A percentile compares a stretch with the other conserved stretches of the same genome.
These are phyloP conservation scores for Fusarium sublunatum DNA, from an alignment of 2,329 filamentous ascomycete genomes.

Conservation along the genomic window DNA sequence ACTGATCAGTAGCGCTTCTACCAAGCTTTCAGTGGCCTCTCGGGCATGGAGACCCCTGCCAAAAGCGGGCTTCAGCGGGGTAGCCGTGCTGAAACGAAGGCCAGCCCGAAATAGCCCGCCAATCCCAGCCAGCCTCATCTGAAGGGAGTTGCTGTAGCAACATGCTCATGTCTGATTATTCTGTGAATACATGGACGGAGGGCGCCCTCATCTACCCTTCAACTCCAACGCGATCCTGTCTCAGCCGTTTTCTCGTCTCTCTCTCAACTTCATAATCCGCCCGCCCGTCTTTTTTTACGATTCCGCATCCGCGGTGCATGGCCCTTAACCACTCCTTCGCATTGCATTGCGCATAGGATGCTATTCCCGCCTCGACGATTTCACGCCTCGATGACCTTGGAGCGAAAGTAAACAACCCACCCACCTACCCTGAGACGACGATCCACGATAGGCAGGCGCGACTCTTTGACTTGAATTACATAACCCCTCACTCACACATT, in stretches of 20 bases:
- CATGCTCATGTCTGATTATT: slow-evolving; percentile 14
- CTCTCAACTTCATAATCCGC: slow-evolving; percentile 27
- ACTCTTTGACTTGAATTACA: slow-evolving; percentile 10
- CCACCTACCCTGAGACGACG: slow-evolving; percentile 26
- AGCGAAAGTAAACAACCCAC: slow-evolving; percentile 47
- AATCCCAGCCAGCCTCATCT: slow-evolving; percentile 16
- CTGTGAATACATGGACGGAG: slow-evolving; percentile 42
- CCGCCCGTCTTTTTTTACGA: slow-evolving; percentile 10
- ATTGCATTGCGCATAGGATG: slow-evolving; percentile 43
- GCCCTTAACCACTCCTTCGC: slow-evolving; percentile 31
- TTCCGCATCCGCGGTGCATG: slow-evolving; percentile 33
- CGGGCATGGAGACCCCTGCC: slow-evolving; percentile 30
- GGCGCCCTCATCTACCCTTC: slow-evolving; percentile 26
- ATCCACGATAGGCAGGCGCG: slow-evolving; percentile 16
- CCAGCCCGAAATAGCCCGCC: slow-evolving; percentile 38
- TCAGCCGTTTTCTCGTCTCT: slow-evolving; percentile 39
- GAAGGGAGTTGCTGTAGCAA: slow-evolving; percentile 42
- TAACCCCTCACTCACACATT: slow-evolving; percentile 23
- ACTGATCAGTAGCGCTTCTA: slow-evolving; percentile 35
- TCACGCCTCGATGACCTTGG: slow-evolving; percentile 45
- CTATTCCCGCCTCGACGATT: slow-evolving; percentile 39
- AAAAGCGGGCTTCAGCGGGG: slow-evolving; percentile 43
- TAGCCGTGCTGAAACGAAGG: slow-evolving; percentile 42
- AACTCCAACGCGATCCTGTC: slow-evolving; percentile 34
- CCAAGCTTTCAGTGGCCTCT: slow-evolving; percentile 38